Evolutionary conservation across 805 yeast genomes (phyloP).

Genomic region (Metschnikowia santaceciliae): DNA sequence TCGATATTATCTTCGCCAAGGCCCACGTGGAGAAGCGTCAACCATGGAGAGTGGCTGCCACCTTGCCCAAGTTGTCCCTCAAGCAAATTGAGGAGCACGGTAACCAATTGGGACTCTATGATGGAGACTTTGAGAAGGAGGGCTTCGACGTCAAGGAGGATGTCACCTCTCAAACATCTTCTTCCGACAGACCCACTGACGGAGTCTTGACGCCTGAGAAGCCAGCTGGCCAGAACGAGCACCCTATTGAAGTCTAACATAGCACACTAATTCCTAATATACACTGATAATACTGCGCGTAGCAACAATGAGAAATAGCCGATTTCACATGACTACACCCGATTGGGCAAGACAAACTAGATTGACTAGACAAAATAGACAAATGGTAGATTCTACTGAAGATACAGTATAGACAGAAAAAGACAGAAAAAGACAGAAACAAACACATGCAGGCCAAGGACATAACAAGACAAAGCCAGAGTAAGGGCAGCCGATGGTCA

Average conservation of each 20-base stretch:
- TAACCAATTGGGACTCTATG: conserved; percentile 52
- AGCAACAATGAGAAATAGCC: no score
- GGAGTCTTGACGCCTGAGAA: conserved; percentile 11
- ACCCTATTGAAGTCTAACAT: conserved; percentile 1
- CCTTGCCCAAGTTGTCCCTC: conserved; percentile 55
- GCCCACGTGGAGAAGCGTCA: conserved; percentile 53
- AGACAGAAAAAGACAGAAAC: no score
- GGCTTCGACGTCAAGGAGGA: conserved; percentile 31
- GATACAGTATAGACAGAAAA: no score
- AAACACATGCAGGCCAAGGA: no score
- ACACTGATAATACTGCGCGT: background rate
- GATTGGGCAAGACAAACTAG: background rate
- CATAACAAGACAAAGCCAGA: no score
- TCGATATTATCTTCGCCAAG: conserved; percentile 59
- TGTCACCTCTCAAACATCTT: conserved; percentile 19
- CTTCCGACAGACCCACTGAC: conserved; percentile 13
- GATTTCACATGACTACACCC: no score
- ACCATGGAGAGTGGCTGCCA: conserved; percentile 61
- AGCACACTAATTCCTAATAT: conserved; percentile 4
- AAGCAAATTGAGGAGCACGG: conserved; percentile 61
- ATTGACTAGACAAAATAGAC: no score
- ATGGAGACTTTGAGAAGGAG: conserved; percentile 40
- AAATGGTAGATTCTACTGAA: no score
- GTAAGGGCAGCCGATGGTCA: no score
- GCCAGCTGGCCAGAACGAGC: conserved; percentile 1